These are phyloP conservation scores for Halophytophthora polymorphica DNA, from an alignment of 352 stramenopile genomes.

Conservation along the genomic window DNA sequence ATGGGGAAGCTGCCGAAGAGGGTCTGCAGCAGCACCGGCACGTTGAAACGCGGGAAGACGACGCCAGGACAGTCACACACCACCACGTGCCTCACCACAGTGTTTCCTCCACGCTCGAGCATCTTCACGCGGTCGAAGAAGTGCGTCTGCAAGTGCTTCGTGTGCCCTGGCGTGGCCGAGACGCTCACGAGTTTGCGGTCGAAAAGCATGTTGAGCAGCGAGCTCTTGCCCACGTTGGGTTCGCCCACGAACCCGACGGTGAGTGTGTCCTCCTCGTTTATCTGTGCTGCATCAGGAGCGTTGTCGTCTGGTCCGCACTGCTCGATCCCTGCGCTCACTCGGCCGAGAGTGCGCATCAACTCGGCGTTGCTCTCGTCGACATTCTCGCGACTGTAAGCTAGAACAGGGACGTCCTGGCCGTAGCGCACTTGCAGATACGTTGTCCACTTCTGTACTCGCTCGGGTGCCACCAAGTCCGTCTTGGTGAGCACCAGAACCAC, in stretches of 20 bases:
- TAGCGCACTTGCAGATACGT: constrained; percentile 83
- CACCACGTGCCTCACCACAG: constrained; percentile 35
- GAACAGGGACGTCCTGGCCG: constrained; percentile 84
- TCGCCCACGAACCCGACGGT: constrained; percentile 97
- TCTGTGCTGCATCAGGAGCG: constrained; percentile 46
- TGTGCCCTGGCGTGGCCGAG: constrained; percentile 73
- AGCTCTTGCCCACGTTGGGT: constrained; percentile 95
- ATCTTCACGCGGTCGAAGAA: constrained; percentile 63
- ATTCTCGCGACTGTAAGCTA: constrained; percentile 68
- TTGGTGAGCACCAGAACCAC: constrained; percentile 99
- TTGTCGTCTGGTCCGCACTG: constrained; percentile 18
- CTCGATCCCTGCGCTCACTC: constrained; percentile 17
- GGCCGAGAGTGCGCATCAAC: constrained; percentile 43
- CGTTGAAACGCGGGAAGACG: constrained; percentile 72
- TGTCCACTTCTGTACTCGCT: constrained; percentile 91
- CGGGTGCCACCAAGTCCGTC: constrained; percentile 92
- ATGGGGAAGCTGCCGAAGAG: constrained; percentile 84
- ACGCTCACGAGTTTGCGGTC: constrained; percentile 77
- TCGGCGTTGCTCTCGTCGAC: constrained; percentile 43
- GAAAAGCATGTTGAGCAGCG: constrained; percentile 90
- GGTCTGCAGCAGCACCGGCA: constrained; percentile 70
- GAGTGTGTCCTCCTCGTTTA: constrained; percentile 90
- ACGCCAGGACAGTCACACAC: constrained; percentile 81
- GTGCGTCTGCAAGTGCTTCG: constrained; percentile 82
- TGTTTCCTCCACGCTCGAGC: constrained; percentile 28